A percentile compares a stretch with the other conserved stretches of the same genome.
Conservation (phyloP, 768 basidiomycete species). For the Tulasnella sp. region DNA sequence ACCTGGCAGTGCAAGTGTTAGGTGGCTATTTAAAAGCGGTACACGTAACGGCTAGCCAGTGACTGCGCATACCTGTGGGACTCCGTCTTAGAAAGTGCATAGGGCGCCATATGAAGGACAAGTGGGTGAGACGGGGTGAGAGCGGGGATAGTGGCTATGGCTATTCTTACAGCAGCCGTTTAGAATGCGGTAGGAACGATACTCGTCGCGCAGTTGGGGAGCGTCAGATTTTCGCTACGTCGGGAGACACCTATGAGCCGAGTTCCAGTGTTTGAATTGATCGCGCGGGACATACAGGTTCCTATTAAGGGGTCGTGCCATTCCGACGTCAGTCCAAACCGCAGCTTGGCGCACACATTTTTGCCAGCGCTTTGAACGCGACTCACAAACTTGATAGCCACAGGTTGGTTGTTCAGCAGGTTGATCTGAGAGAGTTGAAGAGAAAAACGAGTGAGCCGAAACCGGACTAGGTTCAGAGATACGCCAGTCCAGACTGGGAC, state of each 20-base stretch:
- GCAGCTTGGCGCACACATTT: slow-evolving; percentile 7
- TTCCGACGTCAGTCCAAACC: not conserved
- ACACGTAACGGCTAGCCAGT: slow-evolving; percentile 32
- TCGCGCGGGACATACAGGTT: slow-evolving; percentile 22
- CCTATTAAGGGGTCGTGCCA: slow-evolving; percentile 26
- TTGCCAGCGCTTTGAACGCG: slow-evolving; percentile 50
- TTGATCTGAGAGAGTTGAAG: slow-evolving; percentile 68
- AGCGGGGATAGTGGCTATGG: slow-evolving; percentile 20
- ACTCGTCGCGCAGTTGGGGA: slow-evolving; percentile 97
- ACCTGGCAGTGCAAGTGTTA: slow-evolving; percentile 60
- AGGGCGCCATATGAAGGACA: not conserved
- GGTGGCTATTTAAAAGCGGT: slow-evolving; percentile 70
- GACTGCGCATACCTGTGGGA: slow-evolving; percentile 27
- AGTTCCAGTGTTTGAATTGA: not conserved
- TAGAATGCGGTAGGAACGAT: slow-evolving; percentile 92
- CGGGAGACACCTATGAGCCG: not conserved
- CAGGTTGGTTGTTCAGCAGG: slow-evolving; percentile 95
- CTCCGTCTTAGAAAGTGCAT: slow-evolving; percentile 21
- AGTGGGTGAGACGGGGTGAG: slow-evolving; percentile 9
- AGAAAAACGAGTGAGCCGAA: not conserved
- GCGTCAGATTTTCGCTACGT: slow-evolving; percentile 72
- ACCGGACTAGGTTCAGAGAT: slow-evolving; percentile 4
- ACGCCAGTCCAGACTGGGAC: slow-evolving; percentile 22
- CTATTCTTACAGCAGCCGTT: slow-evolving; percentile 79
- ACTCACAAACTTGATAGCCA: slow-evolving; percentile 99